Evolutionary conservation across 257 asterid species (phyloP), one percentile per base, ranked within the genome.

Genomic region (Scutellaria minor): DNA sequence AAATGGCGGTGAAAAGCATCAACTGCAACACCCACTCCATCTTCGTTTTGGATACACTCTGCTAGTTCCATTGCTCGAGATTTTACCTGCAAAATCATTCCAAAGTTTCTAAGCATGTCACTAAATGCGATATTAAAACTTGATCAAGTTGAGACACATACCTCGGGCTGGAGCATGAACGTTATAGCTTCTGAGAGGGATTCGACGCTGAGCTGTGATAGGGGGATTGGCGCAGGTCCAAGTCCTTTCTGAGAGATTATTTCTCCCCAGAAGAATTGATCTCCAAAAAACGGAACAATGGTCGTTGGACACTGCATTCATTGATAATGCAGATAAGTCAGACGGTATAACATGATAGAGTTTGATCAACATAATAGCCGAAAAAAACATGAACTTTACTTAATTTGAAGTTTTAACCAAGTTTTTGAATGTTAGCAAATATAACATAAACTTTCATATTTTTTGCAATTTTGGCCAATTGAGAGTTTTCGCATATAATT

Each of bases 241-340:
- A 92, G 78, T 39, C 94, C 98, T 78, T 82, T 84, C 73, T 92
- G 87, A 80, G 77, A 81, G 47, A 95, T 84, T 74, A 90, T 81
- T 51, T 95, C 97, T 4, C 98, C 99, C 99, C 98, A 95, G 85
- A 95, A 95, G 71, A 90, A 90, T 74, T 92, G 99, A 68, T 95
- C 99, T 8, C 99, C 99, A 9, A 95, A 95, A 84, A 95, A 95
- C 1, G 99, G 99, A 55, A 95, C 94, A 58, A 95, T 86, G 48
- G 99, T 85, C 18, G 99, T 95, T 13, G 99, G 99, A 75, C 99
- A 95, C 99, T 95, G 90, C 89, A 83, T 75, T 3, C 89, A 83
- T 46, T 20, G 13, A 18, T 63, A 20, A 37, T n/a, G 14, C 10
- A 39, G 37, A 31, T 2, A 31, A 31, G 35, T 27, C 3, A 27